Percentiles rank a stretch among this genome's conserved stretches.
phyloP scores from a whole-genome alignment of 306 rosid genomes.

The Lotus japonicus region DNA sequence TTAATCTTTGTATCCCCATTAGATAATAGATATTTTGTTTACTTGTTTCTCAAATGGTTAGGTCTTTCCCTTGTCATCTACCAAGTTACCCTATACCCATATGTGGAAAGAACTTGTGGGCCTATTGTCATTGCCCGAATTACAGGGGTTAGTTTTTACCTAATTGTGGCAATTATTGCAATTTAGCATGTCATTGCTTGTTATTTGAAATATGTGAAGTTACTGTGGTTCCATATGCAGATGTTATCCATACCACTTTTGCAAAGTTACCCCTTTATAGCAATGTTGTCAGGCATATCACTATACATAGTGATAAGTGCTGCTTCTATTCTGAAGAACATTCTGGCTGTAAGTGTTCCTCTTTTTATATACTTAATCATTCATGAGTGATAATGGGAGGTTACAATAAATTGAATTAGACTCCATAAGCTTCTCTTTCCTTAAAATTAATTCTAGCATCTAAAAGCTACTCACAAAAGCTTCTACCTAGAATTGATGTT shows the following conservation, averaged over 20 bases:
- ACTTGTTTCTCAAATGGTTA: slow-evolving; percentile 3
- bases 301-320: slow-evolving; percentile 9
- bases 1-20: too few relatives aligned
- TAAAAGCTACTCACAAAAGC: too few relatives aligned
- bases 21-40: too few relatives aligned
- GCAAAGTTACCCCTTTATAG: slow-evolving; percentile 33
- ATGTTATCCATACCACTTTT: slow-evolving; percentile 20
- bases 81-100: slow-evolving; percentile 44
- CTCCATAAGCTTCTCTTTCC: too few relatives aligned
- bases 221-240: slow-evolving; percentile 10
- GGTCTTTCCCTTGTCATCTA: slow-evolving; percentile 49
- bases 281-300: slow-evolving; percentile 26
- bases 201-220: not conserved
- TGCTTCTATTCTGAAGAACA: slow-evolving; percentile 27
- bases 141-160: slow-evolving; percentile 40
- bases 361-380: not conserved
- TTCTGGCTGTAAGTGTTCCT: slow-evolving; percentile 16
- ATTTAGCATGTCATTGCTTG: not conserved
- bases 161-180: not conserved
- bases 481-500: too few relatives aligned
- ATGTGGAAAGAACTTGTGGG: slow-evolving; percentile 41
- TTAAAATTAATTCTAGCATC: too few relatives aligned
- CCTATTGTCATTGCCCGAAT: slow-evolving; percentile 35
- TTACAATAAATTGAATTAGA: too few relatives aligned
- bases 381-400: too few relatives aligned